Percentiles rank a stretch among this genome's conserved stretches.
Evolutionary conservation across 1,284 basidiomycete species (phyloP).

Genomic region (Cutaneotrichosporon arboriforme): DNA sequence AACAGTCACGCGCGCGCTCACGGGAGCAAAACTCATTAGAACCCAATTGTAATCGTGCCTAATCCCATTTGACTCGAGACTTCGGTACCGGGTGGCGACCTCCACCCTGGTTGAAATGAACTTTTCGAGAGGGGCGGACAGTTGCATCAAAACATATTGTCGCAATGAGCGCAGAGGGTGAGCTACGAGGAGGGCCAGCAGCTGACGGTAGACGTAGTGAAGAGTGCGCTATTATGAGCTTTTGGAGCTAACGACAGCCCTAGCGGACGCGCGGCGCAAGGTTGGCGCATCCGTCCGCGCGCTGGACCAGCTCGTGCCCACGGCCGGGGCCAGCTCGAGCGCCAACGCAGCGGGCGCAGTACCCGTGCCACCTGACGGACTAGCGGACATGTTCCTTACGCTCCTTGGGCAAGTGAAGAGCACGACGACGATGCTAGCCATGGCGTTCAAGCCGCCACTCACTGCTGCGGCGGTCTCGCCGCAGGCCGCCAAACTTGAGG

Average conservation of each 20-base stretch:
- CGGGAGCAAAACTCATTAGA: background rate
- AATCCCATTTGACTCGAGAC: no score
- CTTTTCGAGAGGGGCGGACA: background rate
- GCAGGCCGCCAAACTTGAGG: constrained; percentile 33
- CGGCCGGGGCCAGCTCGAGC: no score
- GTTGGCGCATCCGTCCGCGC: background rate
- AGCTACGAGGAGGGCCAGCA: background rate
- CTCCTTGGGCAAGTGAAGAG: constrained; percentile 26
- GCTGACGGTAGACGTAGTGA: background rate
- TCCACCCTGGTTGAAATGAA: background rate
- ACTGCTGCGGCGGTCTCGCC: constrained; percentile 22
- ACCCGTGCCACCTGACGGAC: constrained; percentile 22
- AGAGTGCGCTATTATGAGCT: background rate
- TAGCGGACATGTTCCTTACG: constrained; percentile 22
- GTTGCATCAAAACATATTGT: background rate
- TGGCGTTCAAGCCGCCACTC: constrained; percentile 42
- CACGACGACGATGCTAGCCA: constrained; percentile 29
- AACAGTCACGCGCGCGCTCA: background rate
- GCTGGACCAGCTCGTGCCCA: background rate
- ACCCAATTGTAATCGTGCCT: no score
- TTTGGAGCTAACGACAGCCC: background rate
- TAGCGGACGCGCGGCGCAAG: background rate
- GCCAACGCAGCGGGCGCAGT: background rate
- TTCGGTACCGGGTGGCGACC: background rate
- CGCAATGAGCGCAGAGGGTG: constrained; percentile 2